Conservation (phyloP, 176 grass and related monocot genomes). For the Hsuehochloa calcarea region DNA sequence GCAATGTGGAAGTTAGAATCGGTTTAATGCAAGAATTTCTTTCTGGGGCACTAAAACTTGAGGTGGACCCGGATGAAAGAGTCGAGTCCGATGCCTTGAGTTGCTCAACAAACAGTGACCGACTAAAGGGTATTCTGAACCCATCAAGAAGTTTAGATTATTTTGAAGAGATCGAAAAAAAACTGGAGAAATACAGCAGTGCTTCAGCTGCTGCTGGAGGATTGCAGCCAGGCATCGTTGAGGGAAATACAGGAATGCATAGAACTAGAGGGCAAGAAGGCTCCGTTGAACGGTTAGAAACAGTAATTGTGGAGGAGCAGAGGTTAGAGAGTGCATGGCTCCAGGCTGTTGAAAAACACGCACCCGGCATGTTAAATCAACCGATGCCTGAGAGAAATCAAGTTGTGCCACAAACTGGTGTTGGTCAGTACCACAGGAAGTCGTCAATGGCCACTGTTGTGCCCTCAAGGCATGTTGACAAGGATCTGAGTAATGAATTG, state of each 20-base stretch:
- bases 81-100: constrained; percentile 46
- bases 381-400: constrained; percentile 76
- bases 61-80: constrained; percentile 22
- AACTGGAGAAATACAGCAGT: constrained; percentile 34
- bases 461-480: constrained; percentile 55
- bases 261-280: constrained; percentile 34
- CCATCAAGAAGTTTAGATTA: constrained; percentile 42
- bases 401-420: constrained; percentile 65
- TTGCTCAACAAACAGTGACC: constrained; percentile 50
- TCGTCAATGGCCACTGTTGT: constrained; percentile 21
- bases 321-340: constrained; percentile 97
- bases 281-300: constrained; percentile 26
- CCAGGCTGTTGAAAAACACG: constrained; percentile 64
- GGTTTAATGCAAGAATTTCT: constrained; percentile 51
- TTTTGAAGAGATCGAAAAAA: constrained; percentile 37
- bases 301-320: constrained; percentile 51
- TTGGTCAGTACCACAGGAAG: constrained; percentile 41
- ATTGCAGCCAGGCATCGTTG: not conserved
- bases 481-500: constrained; percentile 67
- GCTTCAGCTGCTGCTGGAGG: constrained; percentile 22
- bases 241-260: constrained; percentile 34
- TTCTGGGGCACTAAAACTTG: constrained; percentile 30
- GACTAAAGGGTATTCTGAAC: constrained; percentile 42
- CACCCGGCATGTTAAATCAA: constrained; percentile 39
- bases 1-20: constrained; percentile 70